A percentile compares a stretch with the other conserved stretches of the same genome.
Conservation (phyloP, 768 basidiomycete species). For the Pleurotus tuoliensis region DNA sequence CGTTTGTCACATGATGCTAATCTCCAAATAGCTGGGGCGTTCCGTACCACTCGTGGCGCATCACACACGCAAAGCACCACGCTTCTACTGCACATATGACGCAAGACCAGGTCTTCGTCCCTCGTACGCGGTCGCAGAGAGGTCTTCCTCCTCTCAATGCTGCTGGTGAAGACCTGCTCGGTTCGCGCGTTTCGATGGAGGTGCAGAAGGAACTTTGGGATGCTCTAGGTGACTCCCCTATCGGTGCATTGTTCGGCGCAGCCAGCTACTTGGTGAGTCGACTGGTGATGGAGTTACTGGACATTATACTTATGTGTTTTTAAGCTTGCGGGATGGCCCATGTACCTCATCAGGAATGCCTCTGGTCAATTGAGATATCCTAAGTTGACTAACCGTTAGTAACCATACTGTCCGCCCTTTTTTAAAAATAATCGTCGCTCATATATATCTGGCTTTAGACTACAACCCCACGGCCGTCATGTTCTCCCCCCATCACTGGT, state of each 20-base stretch:
- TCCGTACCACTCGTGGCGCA: conserved; percentile 96
- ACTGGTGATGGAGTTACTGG: too few relatives aligned
- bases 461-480: conserved; percentile 76
- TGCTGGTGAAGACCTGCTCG: conserved; percentile 59
- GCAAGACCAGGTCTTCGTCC: conserved; percentile 95
- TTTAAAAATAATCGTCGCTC: background rate
- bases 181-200: conserved; percentile 61
- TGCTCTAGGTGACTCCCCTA: conserved; percentile 87
- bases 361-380: conserved; percentile 87
- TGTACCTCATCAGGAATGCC: conserved; percentile 79
- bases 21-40: conserved; percentile 68
- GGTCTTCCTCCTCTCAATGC: conserved; percentile 65
- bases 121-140: conserved; percentile 74
- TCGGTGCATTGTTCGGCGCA: conserved; percentile 54
- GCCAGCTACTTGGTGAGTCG: conserved; percentile 55
- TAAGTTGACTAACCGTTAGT: conserved; percentile 74
- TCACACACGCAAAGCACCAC: conserved; percentile 93
- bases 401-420: conserved; percentile 7
- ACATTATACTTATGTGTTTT: background rate
- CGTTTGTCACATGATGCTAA: conserved; percentile 5
- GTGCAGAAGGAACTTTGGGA: conserved; percentile 76
- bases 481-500: conserved; percentile 78
- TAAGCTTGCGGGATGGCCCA: conserved; percentile 80
- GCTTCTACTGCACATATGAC: conserved; percentile 92
- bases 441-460: conserved; percentile 33